These are phyloP conservation scores for Candida xyloterini DNA, from an alignment of 805 yeast genomes.

Conservation along the genomic window DNA sequence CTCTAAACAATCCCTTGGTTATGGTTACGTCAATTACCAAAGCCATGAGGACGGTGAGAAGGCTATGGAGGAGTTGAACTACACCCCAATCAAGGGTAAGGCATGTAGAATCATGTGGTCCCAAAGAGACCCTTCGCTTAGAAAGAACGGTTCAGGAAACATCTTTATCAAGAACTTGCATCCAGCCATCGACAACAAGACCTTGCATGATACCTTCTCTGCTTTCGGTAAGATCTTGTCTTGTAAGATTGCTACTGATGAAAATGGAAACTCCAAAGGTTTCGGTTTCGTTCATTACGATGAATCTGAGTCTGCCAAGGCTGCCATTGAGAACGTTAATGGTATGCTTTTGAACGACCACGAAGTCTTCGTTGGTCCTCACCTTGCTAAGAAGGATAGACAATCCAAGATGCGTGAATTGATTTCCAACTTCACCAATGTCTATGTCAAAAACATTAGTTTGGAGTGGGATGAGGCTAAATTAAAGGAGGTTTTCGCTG, in stretches of 20 bases:
- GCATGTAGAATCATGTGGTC: conserved; percentile 99
- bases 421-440: conserved; percentile 92
- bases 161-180: conserved; percentile 97
- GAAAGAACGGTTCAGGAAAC: conserved; percentile 95
- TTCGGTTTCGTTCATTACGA: conserved; percentile 98
- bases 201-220: conserved; percentile 95
- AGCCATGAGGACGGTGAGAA: conserved; percentile 84
- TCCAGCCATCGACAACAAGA: conserved; percentile 98
- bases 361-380: conserved; percentile 94
- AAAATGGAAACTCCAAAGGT: conserved; percentile 86
- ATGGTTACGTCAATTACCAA: conserved; percentile 97
- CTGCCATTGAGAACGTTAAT: conserved; percentile 95
- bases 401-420: conserved; percentile 86
- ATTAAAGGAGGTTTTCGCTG: conserved; percentile 66
- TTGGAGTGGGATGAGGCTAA: conserved; percentile 66
- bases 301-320: conserved; percentile 84
- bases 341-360: conserved; percentile 97
- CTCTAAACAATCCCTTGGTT: conserved; percentile 94
- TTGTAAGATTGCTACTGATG: conserved; percentile 96
- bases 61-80: conserved; percentile 95
- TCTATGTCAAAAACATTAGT: conserved; percentile 88
- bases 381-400: conserved; percentile 89
- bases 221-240: conserved; percentile 95
- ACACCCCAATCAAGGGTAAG: conserved; percentile 87
- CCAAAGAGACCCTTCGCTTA: conserved; percentile 94